These are phyloP conservation scores for Aureobasidium uvarum DNA, from an alignment of 2,329 filamentous ascomycete genomes.

Conservation along the genomic window DNA sequence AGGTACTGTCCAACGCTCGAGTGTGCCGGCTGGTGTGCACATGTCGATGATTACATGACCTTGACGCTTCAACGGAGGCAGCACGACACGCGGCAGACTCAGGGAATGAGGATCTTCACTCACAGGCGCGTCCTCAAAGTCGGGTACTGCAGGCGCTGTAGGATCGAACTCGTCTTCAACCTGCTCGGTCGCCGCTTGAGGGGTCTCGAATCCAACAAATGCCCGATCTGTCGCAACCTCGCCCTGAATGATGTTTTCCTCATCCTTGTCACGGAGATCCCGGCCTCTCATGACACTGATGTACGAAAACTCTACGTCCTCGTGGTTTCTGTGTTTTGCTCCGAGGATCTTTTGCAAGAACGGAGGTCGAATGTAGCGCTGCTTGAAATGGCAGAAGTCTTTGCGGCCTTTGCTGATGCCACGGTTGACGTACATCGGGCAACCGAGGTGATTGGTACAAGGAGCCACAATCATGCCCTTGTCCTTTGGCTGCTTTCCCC, in stretches of 20 bases:
- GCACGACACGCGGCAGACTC: slow-evolving; percentile 72
- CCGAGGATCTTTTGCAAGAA: slow-evolving; percentile 77
- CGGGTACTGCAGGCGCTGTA: slow-evolving; percentile 27
- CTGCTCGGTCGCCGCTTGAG: slow-evolving; percentile 27
- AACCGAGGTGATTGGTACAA: slow-evolving; percentile 85
- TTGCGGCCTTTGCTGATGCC: slow-evolving; percentile 72
- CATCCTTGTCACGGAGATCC: slow-evolving; percentile 49
- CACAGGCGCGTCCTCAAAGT: slow-evolving; percentile 10
- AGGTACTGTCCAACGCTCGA: slow-evolving; percentile 93
- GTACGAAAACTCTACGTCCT: slow-evolving; percentile 90
- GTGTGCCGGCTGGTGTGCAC: slow-evolving; percentile 78
- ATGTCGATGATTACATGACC: slow-evolving; percentile 88
- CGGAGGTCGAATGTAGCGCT: slow-evolving; percentile 79
- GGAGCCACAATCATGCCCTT: slow-evolving; percentile 61
- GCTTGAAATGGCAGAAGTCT: slow-evolving; percentile 87
- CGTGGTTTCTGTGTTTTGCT: slow-evolving; percentile 71
- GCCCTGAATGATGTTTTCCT: slow-evolving; percentile 48
- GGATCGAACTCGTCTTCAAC: slow-evolving; percentile 24
- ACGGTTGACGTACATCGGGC: slow-evolving; percentile 75
- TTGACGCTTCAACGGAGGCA: slow-evolving; percentile 79
- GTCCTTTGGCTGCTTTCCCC: slow-evolving; percentile 46
- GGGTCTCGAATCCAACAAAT: slow-evolving; percentile 68
- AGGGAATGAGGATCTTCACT: slow-evolving; percentile 48
- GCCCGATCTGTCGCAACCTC: slow-evolving; percentile 61
- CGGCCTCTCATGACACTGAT: slow-evolving; percentile 78